Conservation (phyloP, 331 rosid species). For the Phaseolus coccineus region DNA sequence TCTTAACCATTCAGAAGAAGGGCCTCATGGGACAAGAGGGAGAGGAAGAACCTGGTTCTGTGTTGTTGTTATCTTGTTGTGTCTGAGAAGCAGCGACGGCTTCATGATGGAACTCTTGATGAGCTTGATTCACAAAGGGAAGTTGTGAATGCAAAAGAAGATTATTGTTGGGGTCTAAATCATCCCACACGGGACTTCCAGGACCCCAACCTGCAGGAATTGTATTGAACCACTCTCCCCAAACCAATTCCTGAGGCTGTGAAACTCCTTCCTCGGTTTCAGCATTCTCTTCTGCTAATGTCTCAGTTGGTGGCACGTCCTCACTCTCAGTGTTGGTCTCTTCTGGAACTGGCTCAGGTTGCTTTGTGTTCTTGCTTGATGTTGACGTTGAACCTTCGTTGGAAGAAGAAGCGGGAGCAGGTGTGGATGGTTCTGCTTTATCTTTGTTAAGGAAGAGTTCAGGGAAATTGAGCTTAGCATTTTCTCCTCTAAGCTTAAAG, state of each 20-base stretch:
- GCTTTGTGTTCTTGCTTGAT: slow-evolving; percentile 29
- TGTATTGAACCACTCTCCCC: slow-evolving; percentile 80
- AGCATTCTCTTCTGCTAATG: slow-evolving; percentile 49
- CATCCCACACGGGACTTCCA: slow-evolving; percentile 90
- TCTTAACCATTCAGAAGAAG: slow-evolving; percentile 61
- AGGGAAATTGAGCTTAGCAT: slow-evolving; percentile 91
- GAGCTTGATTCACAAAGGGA: slow-evolving; percentile 50
- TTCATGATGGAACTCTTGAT: slow-evolving; percentile 46
- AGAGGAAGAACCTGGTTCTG: slow-evolving; percentile 56
- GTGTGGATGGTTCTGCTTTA: slow-evolving; percentile 40
- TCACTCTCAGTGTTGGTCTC: slow-evolving; percentile 39
- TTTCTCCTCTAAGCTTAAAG: slow-evolving; percentile 82
- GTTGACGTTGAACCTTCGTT: slow-evolving; percentile 46
- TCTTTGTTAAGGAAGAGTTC: slow-evolving; percentile 68
- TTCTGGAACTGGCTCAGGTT: slow-evolving; percentile 45
- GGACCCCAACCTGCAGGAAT: slow-evolving; percentile 91
- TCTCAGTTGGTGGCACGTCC: slow-evolving; percentile 37
- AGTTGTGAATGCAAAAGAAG: slow-evolving; percentile 61
- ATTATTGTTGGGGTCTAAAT: slow-evolving; percentile 68
- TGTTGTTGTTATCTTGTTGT: slow-evolving; percentile 45
- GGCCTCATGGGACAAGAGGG: slow-evolving; percentile 61
- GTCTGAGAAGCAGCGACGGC: slow-evolving; percentile 44
- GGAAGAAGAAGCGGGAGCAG: slow-evolving; percentile 40
- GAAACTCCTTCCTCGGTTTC: slow-evolving; percentile 47
- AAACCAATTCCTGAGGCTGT: slow-evolving; percentile 59